phyloP scores from a whole-genome alignment of 345 rosid species.

The Trapa incisa region DNA sequence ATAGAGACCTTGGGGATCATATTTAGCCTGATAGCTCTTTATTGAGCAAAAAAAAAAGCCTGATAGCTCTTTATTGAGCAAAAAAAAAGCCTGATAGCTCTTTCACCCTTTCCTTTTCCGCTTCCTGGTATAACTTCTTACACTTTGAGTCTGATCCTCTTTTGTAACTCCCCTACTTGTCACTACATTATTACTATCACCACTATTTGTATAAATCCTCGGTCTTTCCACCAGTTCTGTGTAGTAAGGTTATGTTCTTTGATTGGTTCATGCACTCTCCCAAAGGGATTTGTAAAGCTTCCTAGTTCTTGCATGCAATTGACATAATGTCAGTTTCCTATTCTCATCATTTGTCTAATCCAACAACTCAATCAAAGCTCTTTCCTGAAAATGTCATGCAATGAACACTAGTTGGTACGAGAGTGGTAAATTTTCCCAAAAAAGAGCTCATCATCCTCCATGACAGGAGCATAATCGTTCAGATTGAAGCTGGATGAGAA shows the following conservation, averaged over 20 bases:
- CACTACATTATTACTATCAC: slow-evolving; percentile 13
- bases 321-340: slow-evolving; percentile 65
- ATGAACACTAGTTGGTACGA: not conserved
- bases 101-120: slow-evolving; percentile 9
- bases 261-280: slow-evolving; percentile 34
- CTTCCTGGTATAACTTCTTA: slow-evolving; percentile 54
- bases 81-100: slow-evolving; percentile 20
- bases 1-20: slow-evolving; percentile 36
- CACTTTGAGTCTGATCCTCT: slow-evolving; percentile 43
- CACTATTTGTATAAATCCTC: slow-evolving; percentile 11
- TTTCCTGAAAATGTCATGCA: slow-evolving; percentile 12
- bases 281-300: slow-evolving; percentile 41
- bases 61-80: slow-evolving; percentile 11
- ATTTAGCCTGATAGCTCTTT: slow-evolving; percentile 34
- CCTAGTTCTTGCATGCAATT: slow-evolving; percentile 62
- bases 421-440: not conserved
- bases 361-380: slow-evolving; percentile 55
- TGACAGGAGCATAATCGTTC: too few relatives aligned
- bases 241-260: slow-evolving; percentile 49
- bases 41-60: slow-evolving; percentile 7
- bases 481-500: not conserved
- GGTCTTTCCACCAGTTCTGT: too few relatives aligned
- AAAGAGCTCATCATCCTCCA: too few relatives aligned
- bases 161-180: slow-evolving; percentile 40
- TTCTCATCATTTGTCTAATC: slow-evolving; percentile 63